Conservation (phyloP, 2,329 filamentous ascomycete genomes). For the Colletotrichum acutatum region DNA sequence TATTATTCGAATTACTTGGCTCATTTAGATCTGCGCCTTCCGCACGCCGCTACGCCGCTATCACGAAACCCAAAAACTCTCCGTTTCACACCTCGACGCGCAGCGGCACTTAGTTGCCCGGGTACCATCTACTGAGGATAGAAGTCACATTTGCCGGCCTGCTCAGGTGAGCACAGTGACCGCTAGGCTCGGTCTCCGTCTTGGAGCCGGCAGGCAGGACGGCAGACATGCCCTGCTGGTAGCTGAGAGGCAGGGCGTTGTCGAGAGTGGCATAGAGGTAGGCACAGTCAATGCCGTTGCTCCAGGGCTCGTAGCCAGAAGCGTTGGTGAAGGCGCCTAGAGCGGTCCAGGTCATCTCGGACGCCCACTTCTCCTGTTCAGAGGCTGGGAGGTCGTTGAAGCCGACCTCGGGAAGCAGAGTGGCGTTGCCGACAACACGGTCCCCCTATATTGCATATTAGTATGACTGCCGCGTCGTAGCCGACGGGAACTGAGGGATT, state of each 20-base stretch:
- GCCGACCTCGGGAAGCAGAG: constrained; percentile 31
- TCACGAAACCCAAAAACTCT: neutral
- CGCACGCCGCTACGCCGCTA: neutral
- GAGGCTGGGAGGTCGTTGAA: constrained; percentile 32
- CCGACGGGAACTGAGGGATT: neutral
- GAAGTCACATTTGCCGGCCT: constrained; percentile 28
- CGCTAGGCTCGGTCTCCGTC: constrained; percentile 27
- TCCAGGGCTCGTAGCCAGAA: constrained; percentile 43
- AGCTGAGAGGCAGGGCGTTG: constrained; percentile 38
- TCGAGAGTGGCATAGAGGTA: constrained; percentile 41
- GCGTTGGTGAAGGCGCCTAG: constrained; percentile 22
- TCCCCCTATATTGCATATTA: constrained; percentile 14
- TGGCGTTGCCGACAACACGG: constrained; percentile 26
- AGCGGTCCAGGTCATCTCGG: constrained; percentile 32
- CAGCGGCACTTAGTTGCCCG: constrained; percentile 14
- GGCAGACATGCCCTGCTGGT: constrained; percentile 41
- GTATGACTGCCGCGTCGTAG: constrained; percentile 26
- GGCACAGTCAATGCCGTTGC: constrained; percentile 40
- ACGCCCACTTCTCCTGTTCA: constrained; percentile 29
- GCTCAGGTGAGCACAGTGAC: constrained; percentile 31
- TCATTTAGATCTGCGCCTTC: neutral
- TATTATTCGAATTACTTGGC: neutral
- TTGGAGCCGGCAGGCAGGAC: constrained; percentile 26
- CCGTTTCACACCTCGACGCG: too few species aligned
- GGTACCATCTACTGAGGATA: constrained; percentile 31